Percentiles rank a stretch among this genome's conserved stretches.
phyloP scores from a whole-genome alignment of 805 yeast genomes.

The Candida succiphila region DNA sequence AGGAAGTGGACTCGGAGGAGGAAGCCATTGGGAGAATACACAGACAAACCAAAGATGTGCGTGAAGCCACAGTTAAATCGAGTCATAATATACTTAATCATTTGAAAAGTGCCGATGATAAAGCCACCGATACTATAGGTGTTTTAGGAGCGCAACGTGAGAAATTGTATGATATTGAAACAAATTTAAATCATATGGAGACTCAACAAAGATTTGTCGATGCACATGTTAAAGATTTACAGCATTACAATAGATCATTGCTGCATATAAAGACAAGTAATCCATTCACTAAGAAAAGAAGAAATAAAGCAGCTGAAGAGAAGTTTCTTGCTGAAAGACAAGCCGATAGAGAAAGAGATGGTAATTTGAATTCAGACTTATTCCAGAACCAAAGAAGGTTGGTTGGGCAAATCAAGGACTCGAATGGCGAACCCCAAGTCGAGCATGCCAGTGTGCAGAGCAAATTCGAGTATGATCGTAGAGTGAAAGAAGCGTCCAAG shows the following conservation, averaged over 20 bases:
- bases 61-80: slow-evolving; percentile 73
- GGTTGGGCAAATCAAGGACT: slow-evolving; percentile 39
- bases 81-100: slow-evolving; percentile 73
- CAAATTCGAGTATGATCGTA: slow-evolving; percentile 42
- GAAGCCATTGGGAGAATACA: slow-evolving; percentile 79
- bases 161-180: slow-evolving; percentile 70
- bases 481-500: slow-evolving; percentile 48
- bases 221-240: slow-evolving; percentile 70
- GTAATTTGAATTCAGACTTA: slow-evolving; percentile 13
- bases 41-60: slow-evolving; percentile 53
- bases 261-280: slow-evolving; percentile 74
- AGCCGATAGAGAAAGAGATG: slow-evolving; percentile 20
- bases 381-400: slow-evolving; percentile 18
- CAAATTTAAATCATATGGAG: slow-evolving; percentile 63
- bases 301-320: slow-evolving; percentile 67
- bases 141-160: slow-evolving; percentile 93
- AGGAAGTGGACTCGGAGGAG: slow-evolving; percentile 83
- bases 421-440: slow-evolving; percentile 19
- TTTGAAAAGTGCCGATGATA: slow-evolving; percentile 63
- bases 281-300: slow-evolving; percentile 79
- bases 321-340: slow-evolving; percentile 42
- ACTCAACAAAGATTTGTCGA: slow-evolving; percentile 78
- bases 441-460: slow-evolving; percentile 20
- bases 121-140: slow-evolving; percentile 78
- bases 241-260: slow-evolving; percentile 69